Evolutionary conservation across 1,284 basidiomycete species (phyloP), one percentile per base, ranked within the genome.

Genomic region (Cutaneotrichosporon dermatis): DNA sequence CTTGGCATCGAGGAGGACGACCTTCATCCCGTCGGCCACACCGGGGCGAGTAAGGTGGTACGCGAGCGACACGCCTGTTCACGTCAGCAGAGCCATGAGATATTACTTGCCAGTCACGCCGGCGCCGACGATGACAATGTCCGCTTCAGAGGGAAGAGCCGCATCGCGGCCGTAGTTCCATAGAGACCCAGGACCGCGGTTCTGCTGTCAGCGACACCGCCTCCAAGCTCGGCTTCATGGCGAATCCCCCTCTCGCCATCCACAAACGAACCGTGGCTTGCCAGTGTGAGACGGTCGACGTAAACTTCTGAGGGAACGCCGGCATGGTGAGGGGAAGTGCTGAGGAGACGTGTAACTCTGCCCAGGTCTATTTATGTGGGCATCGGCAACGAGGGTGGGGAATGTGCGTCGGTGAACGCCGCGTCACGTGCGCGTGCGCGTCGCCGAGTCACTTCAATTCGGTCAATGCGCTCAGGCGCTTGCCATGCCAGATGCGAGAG

Each of bases 1-100:
- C 57, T 73, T 73, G 11, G 70, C 73, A 35, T 76, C 74, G 2
- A 76, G 57, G 1, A 69, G 51, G 2, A 72, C 65, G 9, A 75
- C 58, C 33, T 45, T 59, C 55, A 67, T 66, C 13, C 64, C 66
- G 11, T 60, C 56, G 1, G 54, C 54, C 2, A 57, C 66, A 4
- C 65, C 66, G 4, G 60, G 48, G 13, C 67, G 59, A 2, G 69
- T 71, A 39, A 76, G 65, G 16, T 66, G 66, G 49, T 54, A 54
- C 9, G 44, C 34, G 5, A 54, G 35, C n/a, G 53, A 54, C 3
- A 54, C 44, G 15, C 53, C 50, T 51, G 37, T 9, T 16, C 25
- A 25, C 25, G 25, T 25, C 25, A 25, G 25, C 25, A 25, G 25
- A 25, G 25, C 25, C 25, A 25, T 25, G 25, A 25, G 25, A 25